A percentile compares a stretch with the other conserved stretches of the same genome.
These are phyloP conservation scores for Pleurotus citrinopileatus DNA, from an alignment of 768 basidiomycete genomes.

Conservation along the genomic window DNA sequence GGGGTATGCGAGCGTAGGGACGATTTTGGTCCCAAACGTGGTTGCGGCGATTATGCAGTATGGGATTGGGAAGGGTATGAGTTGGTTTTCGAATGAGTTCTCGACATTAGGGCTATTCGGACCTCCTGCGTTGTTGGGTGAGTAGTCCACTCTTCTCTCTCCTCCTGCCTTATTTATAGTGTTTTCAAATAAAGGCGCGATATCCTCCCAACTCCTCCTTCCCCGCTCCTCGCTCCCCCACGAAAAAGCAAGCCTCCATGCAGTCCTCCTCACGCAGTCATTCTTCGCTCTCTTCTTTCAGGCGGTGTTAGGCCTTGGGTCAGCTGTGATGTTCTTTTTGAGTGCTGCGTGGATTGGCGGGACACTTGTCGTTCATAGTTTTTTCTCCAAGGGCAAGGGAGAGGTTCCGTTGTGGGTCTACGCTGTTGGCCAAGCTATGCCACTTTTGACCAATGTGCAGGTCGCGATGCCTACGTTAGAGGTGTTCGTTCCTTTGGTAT, in stretches of 20 bases:
- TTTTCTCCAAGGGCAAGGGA: conserved; percentile 25
- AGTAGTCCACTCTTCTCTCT: conserved; percentile 17
- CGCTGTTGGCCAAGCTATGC: conserved; percentile 52
- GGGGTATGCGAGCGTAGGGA: conserved; percentile 38
- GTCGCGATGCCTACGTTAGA: conserved; percentile 64
- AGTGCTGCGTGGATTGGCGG: conserved; percentile 53
- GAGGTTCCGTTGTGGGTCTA: conserved; percentile 61
- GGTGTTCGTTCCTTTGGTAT: conserved; percentile 86
- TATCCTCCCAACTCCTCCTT: conserved; percentile 61
- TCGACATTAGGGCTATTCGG: conserved; percentile 68
- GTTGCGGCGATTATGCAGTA: conserved; percentile 67
- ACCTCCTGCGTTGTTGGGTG: conserved; percentile 72
- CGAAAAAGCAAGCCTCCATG: conserved; percentile 63
- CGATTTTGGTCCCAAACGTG: conserved; percentile 61
- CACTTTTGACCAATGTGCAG: conserved; percentile 56
- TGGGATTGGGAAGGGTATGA: conserved; percentile 67
- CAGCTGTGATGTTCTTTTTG: conserved; percentile 73
- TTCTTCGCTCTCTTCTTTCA: conserved; percentile 59
- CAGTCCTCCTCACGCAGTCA: conserved; percentile 60
- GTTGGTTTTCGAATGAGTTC: conserved; percentile 81
- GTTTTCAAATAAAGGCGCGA: conserved; percentile 42
- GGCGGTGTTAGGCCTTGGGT: conserved; percentile 61
- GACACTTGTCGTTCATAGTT: conserved; percentile 51
- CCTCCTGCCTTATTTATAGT: not conserved
- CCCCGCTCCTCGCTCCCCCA: conserved; percentile 24